Conservation (phyloP, 164 flowering plant species). For the Liriodendron chinense region DNA sequence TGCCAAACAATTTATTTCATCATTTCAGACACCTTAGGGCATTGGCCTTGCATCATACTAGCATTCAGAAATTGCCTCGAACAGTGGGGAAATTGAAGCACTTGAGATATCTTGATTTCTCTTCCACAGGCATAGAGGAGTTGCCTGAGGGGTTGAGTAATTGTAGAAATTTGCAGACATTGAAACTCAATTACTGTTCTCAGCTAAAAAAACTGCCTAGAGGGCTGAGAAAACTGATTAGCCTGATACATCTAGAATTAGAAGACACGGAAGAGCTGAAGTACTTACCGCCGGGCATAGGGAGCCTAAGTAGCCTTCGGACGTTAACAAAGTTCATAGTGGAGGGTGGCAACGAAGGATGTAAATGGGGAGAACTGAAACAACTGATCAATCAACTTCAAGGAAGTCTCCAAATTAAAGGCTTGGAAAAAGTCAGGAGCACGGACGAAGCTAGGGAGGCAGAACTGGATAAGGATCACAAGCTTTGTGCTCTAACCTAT, state of each 20-base stretch:
- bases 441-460: slow-evolving; percentile 3
- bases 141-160: not conserved
- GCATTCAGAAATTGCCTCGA: not conserved
- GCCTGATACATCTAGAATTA: slow-evolving; percentile 11
- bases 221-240: slow-evolving; percentile 1
- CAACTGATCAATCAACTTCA: slow-evolving; percentile 6
- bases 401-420: not conserved
- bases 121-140: not conserved
- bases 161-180: slow-evolving; percentile 9
- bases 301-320: not conserved
- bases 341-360: not conserved
- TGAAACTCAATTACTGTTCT: not conserved
- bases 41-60: not conserved
- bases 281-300: slow-evolving; percentile 2
- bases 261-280: not conserved
- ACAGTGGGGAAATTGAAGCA: slow-evolving; percentile 1
- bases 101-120: slow-evolving; percentile 11
- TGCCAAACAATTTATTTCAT: not conserved
- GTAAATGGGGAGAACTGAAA: slow-evolving; percentile 5
- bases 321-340: slow-evolving; percentile 7
- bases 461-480: not conserved
- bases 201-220: not conserved
- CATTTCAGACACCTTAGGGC: slow-evolving; percentile 1
- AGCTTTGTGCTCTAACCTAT: not conserved
- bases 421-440: not conserved